These are phyloP conservation scores for Leucoagaricus sp. DNA, from an alignment of 1,284 basidiomycete species.

Conservation along the genomic window DNA sequence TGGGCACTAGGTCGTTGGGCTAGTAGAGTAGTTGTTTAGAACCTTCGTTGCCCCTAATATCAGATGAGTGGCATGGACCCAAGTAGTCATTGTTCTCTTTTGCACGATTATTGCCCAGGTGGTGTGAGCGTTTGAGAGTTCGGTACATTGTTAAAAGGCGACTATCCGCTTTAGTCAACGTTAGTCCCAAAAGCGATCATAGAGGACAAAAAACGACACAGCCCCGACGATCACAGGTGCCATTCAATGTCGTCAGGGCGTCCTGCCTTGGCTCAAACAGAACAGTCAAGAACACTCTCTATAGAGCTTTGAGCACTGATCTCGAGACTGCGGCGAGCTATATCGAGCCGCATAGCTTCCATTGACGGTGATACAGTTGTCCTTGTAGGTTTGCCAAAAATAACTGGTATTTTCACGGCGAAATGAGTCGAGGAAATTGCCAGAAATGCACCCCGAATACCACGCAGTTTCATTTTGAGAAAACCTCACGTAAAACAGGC, in stretches of 20 bases:
- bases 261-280: background rate
- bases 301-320: background rate
- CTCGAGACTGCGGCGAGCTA: background rate
- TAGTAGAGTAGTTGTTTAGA: background rate
- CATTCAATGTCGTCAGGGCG: no score
- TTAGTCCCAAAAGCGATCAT: background rate
- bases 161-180: background rate
- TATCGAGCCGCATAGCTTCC: background rate
- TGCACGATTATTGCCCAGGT: background rate
- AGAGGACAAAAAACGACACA: conserved; percentile 1
- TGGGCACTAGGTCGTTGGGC: background rate
- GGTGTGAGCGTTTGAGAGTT: background rate
- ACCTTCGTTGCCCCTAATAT: no score
- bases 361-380: background rate
- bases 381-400: conserved; percentile 3
- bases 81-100: background rate
- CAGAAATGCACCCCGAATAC: background rate
- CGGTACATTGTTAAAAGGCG: background rate
- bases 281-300: background rate
- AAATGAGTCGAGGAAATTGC: background rate
- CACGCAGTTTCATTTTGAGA: background rate
- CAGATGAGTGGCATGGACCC: no score
- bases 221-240: background rate
- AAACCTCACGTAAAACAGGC: background rate
- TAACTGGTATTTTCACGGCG: background rate